phyloP scores from a whole-genome alignment of 2,329 filamentous ascomycete species.

The Hypoxylon sp. region DNA sequence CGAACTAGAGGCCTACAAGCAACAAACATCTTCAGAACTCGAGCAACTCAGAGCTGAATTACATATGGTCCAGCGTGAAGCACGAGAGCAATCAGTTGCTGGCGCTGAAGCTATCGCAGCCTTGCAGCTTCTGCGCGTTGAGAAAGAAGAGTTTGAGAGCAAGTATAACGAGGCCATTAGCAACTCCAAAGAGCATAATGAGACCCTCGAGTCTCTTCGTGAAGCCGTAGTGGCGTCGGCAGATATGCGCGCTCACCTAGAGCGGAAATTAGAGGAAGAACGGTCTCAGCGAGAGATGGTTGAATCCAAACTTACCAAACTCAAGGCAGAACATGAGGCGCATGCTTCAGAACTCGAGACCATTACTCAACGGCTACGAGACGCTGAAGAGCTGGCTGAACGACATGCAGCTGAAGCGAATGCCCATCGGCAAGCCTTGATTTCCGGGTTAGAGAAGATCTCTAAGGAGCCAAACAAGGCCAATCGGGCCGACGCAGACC shows the following conservation, averaged over 20 bases:
- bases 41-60: slow-evolving; percentile 89
- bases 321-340: slow-evolving; percentile 87
- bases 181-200: slow-evolving; percentile 77
- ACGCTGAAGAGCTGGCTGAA: slow-evolving; percentile 90
- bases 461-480: slow-evolving; percentile 65
- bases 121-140: slow-evolving; percentile 82
- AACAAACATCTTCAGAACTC: slow-evolving; percentile 86
- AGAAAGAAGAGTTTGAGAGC: slow-evolving; percentile 82
- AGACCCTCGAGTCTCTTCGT: slow-evolving; percentile 81
- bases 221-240: slow-evolving; percentile 84
- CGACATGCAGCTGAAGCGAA: slow-evolving; percentile 89
- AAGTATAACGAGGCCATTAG: slow-evolving; percentile 77
- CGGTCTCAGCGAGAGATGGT: slow-evolving; percentile 79
- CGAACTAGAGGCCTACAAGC: slow-evolving; percentile 86
- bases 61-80: slow-evolving; percentile 81
- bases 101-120: slow-evolving; percentile 82
- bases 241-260: slow-evolving; percentile 81
- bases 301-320: slow-evolving; percentile 80
- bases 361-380: slow-evolving; percentile 79
- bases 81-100: slow-evolving; percentile 84
- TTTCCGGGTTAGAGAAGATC: slow-evolving; percentile 85
- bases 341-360: slow-evolving; percentile 82
- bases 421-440: slow-evolving; percentile 85
- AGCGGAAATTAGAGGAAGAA: slow-evolving; percentile 88
- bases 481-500: slow-evolving; percentile 71